phyloP scores from a whole-genome alignment of 2,329 filamentous ascomycete species.

The Fusarium camptoceras region DNA sequence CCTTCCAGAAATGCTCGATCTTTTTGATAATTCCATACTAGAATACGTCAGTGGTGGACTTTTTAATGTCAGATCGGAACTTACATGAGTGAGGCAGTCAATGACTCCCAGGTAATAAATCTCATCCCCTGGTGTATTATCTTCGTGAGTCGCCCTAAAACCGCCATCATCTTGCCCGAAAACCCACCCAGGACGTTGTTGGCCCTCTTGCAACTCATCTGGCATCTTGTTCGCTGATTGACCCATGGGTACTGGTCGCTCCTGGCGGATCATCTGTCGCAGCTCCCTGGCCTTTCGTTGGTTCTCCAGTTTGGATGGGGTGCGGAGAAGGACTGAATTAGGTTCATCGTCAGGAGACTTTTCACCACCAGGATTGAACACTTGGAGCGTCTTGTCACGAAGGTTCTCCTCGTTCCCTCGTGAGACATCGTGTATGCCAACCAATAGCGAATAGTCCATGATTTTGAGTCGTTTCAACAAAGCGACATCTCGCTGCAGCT shows the following conservation, averaged over 20 bases:
- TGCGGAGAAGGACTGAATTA: slow-evolving; percentile 79
- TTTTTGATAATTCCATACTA: slow-evolving; percentile 96
- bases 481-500: slow-evolving; percentile 87
- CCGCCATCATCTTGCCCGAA: slow-evolving; percentile 97
- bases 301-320: slow-evolving; percentile 92
- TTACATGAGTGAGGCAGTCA: slow-evolving; percentile 95
- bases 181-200: slow-evolving; percentile 76
- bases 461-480: slow-evolving; percentile 90
- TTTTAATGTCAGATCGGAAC: slow-evolving; percentile 51
- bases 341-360: slow-evolving; percentile 66
- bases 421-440: slow-evolving; percentile 91
- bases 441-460: slow-evolving; percentile 97
- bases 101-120: slow-evolving; percentile 99
- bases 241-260: slow-evolving; percentile 93
- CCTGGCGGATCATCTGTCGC: slow-evolving; percentile 89
- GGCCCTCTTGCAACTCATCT: slow-evolving; percentile 82
- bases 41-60: slow-evolving; percentile 43
- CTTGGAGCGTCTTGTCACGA: slow-evolving; percentile 86
- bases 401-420: slow-evolving; percentile 96
- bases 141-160: slow-evolving; percentile 91
- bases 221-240: slow-evolving; percentile 88
- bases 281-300: slow-evolving; percentile 91
- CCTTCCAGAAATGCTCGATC: slow-evolving; percentile 97
- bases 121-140: slow-evolving; percentile 85
- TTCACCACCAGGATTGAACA: slow-evolving; percentile 91